A percentile compares a stretch with the other conserved stretches of the same genome.
phyloP scores from a whole-genome alignment of 192 early-diverging fungal genomes.

The Coemansia furcata region DNA sequence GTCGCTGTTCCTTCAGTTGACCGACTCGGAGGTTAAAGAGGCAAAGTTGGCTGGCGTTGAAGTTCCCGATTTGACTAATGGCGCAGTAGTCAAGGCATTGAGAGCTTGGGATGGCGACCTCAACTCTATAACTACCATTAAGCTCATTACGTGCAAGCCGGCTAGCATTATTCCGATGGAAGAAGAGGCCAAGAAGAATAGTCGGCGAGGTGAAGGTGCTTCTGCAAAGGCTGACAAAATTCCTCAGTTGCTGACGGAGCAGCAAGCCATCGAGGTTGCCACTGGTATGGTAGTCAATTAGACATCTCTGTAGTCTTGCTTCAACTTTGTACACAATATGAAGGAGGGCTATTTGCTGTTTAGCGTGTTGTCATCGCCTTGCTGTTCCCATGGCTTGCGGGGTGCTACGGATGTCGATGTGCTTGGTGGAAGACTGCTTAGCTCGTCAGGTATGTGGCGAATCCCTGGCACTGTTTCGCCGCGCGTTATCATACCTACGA shows the following conservation, averaged over 20 bases:
- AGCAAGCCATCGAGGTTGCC: conserved; percentile 18
- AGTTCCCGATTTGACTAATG: conserved; percentile 42
- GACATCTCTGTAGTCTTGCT: neutral
- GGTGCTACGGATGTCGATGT: conserved; percentile 24
- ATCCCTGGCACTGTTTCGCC: conserved; percentile 36
- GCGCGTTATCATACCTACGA: conserved; percentile 33
- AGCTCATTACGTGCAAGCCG: conserved; percentile 36
- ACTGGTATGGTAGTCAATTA: conserved; percentile 34
- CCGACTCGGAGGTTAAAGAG: conserved; percentile 27
- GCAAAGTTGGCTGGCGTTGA: conserved; percentile 34
- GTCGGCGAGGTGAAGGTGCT: neutral
- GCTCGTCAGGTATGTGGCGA: conserved; percentile 35
- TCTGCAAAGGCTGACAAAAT: conserved; percentile 1
- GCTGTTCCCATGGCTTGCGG: conserved; percentile 45
- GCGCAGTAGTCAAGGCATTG: conserved; percentile 29
- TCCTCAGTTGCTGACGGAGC: conserved; percentile 6
- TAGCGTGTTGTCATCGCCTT: neutral
- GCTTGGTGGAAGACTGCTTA: conserved; percentile 33
- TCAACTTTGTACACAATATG: neutral
- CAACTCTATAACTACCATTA: conserved; percentile 47
- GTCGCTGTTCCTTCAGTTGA: conserved; percentile 30
- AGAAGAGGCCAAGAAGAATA: conserved; percentile 1
- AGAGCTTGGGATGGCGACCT: conserved; percentile 49
- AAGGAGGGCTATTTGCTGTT: neutral
- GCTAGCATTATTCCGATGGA: conserved; percentile 4